Evolutionary conservation across 192 early-diverging fungal genomes (phyloP), one percentile per base, ranked within the genome.

Genomic region (Umbelopsis sp.): DNA sequence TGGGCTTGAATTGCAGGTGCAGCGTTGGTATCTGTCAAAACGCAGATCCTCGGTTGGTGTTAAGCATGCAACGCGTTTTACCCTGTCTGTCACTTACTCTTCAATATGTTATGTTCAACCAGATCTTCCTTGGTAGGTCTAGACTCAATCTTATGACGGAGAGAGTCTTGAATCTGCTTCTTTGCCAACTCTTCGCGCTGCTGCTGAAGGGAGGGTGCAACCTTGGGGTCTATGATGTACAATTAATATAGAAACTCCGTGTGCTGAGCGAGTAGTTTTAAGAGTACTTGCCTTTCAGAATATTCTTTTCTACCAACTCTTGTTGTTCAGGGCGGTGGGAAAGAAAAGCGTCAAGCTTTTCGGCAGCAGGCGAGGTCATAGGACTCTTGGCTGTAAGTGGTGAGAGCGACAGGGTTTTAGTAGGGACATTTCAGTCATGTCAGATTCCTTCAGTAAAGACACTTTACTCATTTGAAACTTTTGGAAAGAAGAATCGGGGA

Each of bases 101-200:
- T 82, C 44, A 85, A 46, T 27, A 85, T 85, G 41, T 82, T 81
- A n/a, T 81, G 72, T 61, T 86, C 71, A 45, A 85, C 80, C n/a
- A 91, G 78, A 30, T 90, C 68, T 0, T 80, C 71, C 16, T 71
- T 74, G 9, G 80, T 66, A 6, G 89, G 87, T 37, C 90, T 82
- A 44, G 69, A 55, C 67, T 86, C 82, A 46, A 90, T 78, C 74
- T 88, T 89, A 69, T 82, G 81, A 7, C 88, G 85, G 23, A 92
- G 76, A 2, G 70, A 65, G 51, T 87, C 84, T 70, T 87, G 84
- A 2, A 88, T 66, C 20, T 80, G 69, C 20, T 76, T 71, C 22
- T 78, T 80, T 49, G 76, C 78, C 46, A 87, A 67, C 50, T 84
- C 83, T 41, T 86, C 80, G 44, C 69, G 74, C 2, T 81, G 77